Conservation (phyloP, 305 asterid genomes). For the Solanum hybrid region DNA sequence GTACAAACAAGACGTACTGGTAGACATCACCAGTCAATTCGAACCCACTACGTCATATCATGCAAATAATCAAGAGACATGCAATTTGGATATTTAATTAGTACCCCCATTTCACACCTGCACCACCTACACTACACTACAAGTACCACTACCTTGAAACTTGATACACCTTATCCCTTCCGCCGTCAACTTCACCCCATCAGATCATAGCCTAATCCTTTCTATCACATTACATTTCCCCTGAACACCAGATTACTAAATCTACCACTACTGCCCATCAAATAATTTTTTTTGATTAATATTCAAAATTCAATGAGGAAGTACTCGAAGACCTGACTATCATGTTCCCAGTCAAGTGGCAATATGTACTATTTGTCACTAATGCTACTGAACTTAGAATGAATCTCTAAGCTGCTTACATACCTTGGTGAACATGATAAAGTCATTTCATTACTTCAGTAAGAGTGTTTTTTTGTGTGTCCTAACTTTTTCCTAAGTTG, state of each 20-base stretch:
- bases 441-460: not conserved
- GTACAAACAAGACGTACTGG: not conserved
- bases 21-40: not conserved
- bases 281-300: no score
- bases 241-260: not conserved
- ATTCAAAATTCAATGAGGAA: not conserved
- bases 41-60: not conserved
- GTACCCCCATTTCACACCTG: not conserved
- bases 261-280: not conserved
- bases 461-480: not conserved
- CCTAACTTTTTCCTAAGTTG: not conserved
- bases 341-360: not conserved
- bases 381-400: not conserved
- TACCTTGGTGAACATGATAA: not conserved
- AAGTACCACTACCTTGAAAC: not conserved
- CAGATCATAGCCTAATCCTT: not conserved
- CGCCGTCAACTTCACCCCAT: not conserved
- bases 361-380: not conserved
- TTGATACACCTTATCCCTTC: not conserved
- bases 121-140: not conserved
- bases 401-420: not conserved
- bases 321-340: not conserved
- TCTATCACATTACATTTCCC: not conserved
- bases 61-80: not conserved
- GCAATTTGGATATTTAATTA: not conserved